Evolutionary conservation across 192 early-diverging fungal genomes (phyloP), one percentile per base, ranked within the genome.

Genomic region (Coemansia sp.): DNA sequence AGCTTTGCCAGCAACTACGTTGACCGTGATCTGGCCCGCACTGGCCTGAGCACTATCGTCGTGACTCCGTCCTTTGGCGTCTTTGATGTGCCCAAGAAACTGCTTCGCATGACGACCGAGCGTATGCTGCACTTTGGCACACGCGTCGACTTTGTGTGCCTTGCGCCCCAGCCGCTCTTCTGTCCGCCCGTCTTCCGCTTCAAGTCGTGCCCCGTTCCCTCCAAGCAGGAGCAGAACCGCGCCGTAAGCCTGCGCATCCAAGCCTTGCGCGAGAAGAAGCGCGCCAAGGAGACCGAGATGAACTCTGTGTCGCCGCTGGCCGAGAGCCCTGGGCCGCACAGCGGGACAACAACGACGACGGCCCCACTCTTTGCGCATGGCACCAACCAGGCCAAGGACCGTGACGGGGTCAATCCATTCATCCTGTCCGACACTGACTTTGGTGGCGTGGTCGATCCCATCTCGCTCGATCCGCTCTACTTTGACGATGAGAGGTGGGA

Each of bases 1-100:
- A 89, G 90, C 11, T 87, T 95, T 62, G 88, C 93, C 39, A 87
- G 85, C 47, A 91, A 94, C 57, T 91, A 90, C 60, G 86, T 96
- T 23, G 91, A 95, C 63, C 83, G 96, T n/a, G 94, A 97, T 72
- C 63, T 97, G 20, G 65, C 87, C 36, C 75, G 93, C 28, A 99
- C 92, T 5, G 93, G 91, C 31, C 77, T 94, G 4, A 84, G 86
- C 19, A 91, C 93, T 7, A 80, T 94, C 4, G 75, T 97, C 30
- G 77, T 97, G 21, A 96, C 92, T 0, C 88, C 94, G 7, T 88
- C 91, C 8, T 77, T 88, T 8, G 94, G 96, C 1, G 79, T 87
- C 28, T 97, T 94, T 66, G 82, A 91, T 34, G 92, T 91, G 30
- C 78, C 85, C 52, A 91, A 92, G 52, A 78, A 76, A 36, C 63